These are phyloP conservation scores for Phyllosticta capitalensis DNA, from an alignment of 2,329 filamentous ascomycete genomes.

Conservation along the genomic window DNA sequence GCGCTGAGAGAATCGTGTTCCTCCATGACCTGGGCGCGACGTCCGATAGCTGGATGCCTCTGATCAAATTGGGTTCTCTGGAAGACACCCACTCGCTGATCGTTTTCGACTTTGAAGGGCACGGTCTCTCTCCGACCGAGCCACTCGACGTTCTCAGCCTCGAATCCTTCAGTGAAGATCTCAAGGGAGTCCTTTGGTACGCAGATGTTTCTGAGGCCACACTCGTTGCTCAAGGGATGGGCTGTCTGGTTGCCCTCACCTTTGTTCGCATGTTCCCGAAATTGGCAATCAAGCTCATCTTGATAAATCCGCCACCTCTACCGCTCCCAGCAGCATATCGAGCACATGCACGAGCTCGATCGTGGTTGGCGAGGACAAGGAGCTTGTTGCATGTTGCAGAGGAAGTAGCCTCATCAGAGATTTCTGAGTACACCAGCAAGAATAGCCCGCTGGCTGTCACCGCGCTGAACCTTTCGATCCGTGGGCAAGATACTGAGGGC, in stretches of 20 bases:
- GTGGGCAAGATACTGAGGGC: slow-evolving; percentile 42
- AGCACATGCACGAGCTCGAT: slow-evolving; percentile 35
- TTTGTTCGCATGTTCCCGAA: slow-evolving; percentile 32
- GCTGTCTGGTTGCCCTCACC: slow-evolving; percentile 38
- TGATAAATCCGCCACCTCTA: slow-evolving; percentile 40
- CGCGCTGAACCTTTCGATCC: slow-evolving; percentile 36
- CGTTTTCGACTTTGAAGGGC: slow-evolving; percentile 47
- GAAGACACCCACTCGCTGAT: slow-evolving; percentile 21
- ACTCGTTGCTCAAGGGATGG: slow-evolving; percentile 44
- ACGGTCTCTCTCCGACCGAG: slow-evolving; percentile 44
- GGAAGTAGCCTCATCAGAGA: slow-evolving; percentile 31
- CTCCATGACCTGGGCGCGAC: slow-evolving; percentile 47
- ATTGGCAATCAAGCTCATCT: slow-evolving; percentile 36
- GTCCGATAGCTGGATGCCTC: slow-evolving; percentile 31
- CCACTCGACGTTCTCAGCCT: slow-evolving; percentile 36
- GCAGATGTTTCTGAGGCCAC: slow-evolving; percentile 32
- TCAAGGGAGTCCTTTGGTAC: slow-evolving; percentile 18
- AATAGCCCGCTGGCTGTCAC: slow-evolving; percentile 33
- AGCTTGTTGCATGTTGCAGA: slow-evolving; percentile 31
- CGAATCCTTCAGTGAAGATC: slow-evolving; percentile 34
- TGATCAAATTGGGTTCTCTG: not conserved
- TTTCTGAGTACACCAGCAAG: slow-evolving; percentile 28
- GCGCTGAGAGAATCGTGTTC: slow-evolving; percentile 33
- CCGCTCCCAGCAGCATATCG: slow-evolving; percentile 34
- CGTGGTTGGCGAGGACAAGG: not conserved